Evolutionary conservation across 164 flowering plant species (phyloP).

Genomic region (Macadamia integrifolia): DNA sequence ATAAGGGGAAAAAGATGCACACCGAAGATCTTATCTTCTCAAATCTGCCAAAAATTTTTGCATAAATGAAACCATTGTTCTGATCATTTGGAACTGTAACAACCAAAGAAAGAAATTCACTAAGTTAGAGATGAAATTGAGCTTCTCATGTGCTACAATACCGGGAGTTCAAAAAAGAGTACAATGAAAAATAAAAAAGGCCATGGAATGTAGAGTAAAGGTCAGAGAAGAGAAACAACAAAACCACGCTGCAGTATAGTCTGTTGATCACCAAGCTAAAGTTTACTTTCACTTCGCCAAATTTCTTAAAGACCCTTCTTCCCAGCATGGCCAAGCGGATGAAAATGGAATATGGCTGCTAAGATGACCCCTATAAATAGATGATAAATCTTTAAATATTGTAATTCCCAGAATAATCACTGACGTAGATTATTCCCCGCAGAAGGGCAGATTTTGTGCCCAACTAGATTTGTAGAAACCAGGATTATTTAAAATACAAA

Average conservation of each 20-base stretch:
- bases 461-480: too few species aligned
- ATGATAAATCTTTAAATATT: too few species aligned
- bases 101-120: constrained; percentile 6
- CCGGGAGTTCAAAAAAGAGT: background rate
- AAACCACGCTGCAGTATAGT: background rate
- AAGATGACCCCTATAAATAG: too few species aligned
- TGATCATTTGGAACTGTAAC: constrained; percentile 55
- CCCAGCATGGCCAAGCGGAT: background rate
- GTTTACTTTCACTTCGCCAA: too few species aligned
- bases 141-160: background rate
- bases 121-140: background rate
- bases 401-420: too few species aligned
- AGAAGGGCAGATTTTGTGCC: too few species aligned
- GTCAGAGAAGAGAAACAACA: background rate
- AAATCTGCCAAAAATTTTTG: constrained; percentile 87
- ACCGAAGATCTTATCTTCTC: constrained; percentile 85
- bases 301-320: background rate
- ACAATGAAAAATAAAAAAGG: background rate
- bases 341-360: background rate
- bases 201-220: background rate
- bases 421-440: too few species aligned
- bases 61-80: constrained; percentile 90
- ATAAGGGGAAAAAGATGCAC: constrained; percentile 17
- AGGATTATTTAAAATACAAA: too few species aligned
- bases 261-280: too few species aligned